Evolutionary conservation across 1,284 basidiomycete species (phyloP).

Genomic region (Sanguinoderma infundibulare): DNA sequence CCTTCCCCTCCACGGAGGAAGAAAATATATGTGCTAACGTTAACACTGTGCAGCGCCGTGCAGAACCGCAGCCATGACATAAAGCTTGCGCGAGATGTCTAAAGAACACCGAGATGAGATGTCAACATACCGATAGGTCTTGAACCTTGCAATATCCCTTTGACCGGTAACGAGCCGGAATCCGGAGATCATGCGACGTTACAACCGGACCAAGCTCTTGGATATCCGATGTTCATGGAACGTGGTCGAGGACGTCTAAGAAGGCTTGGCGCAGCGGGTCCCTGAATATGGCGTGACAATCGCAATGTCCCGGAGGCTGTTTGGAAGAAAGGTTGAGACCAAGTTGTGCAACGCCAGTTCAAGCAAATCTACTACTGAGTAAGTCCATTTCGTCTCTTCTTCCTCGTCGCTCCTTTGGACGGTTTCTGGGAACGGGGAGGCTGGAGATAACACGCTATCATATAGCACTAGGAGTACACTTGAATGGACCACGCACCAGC

Average conservation of each 20-base stretch:
- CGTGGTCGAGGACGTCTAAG: neutral
- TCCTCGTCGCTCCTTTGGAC: too few species aligned
- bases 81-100: neutral
- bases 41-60: too few species aligned
- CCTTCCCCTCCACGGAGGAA: slow-evolving; percentile 2
- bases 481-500: neutral
- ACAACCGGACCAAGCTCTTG: neutral
- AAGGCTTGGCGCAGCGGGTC: slow-evolving; percentile 3
- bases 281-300: slow-evolving; percentile 5
- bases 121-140: neutral
- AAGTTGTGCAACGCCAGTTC: neutral
- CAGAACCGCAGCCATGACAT: neutral
- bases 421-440: too few species aligned
- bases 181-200: neutral
- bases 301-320: neutral
- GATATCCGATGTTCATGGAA: neutral
- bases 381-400: too few species aligned
- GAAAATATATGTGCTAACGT: neutral
- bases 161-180: neutral
- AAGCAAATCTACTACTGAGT: too few species aligned
- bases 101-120: neutral
- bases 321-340: neutral
- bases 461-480: neutral
- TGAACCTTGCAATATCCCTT: neutral
- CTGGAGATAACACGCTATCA: neutral